Evolutionary conservation across 2,329 filamentous ascomycete species (phyloP).

Genomic region (Colletotrichum viniferum): DNA sequence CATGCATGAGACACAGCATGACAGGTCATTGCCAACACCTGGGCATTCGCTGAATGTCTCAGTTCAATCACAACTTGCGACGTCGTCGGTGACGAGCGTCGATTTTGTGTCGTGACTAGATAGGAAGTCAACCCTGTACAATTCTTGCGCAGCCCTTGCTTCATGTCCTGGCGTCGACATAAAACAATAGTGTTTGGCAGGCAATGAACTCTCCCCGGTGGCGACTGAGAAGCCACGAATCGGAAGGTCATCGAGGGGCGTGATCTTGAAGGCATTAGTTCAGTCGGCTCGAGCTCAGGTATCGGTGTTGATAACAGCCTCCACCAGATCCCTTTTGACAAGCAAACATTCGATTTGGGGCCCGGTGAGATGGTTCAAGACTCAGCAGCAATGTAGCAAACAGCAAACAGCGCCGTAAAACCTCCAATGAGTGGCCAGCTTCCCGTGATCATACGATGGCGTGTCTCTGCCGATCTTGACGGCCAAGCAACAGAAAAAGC

Average conservation of each 20-base stretch:
- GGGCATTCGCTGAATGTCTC: not conserved
- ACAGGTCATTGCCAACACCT: constrained; percentile 2
- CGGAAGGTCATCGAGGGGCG: not conserved
- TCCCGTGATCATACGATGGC: constrained; percentile 11
- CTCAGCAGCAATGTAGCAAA: not conserved
- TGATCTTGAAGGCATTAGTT: not conserved
- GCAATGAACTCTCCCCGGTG: not conserved
- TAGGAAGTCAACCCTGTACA: not conserved
- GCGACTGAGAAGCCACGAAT: not conserved
- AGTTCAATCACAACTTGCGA: not conserved
- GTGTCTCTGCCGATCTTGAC: not conserved
- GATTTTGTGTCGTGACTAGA: not conserved
- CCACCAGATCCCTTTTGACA: not conserved
- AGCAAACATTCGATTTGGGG: not conserved
- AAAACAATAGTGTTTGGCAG: not conserved
- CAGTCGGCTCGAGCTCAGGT: not conserved
- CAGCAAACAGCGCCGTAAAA: not conserved
- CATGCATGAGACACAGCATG: constrained; percentile 3
- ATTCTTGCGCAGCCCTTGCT: not conserved
- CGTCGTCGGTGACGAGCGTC: not conserved
- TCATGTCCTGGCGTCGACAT: not conserved
- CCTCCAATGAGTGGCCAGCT: not conserved
- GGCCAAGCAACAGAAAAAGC: constrained; percentile 8
- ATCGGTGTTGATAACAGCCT: not conserved
- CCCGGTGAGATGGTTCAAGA: not conserved